Percentiles rank a stretch among this genome's conserved stretches.
phyloP scores from a whole-genome alignment of 2,329 filamentous ascomycete genomes.

The Aureobasidium lini region DNA sequence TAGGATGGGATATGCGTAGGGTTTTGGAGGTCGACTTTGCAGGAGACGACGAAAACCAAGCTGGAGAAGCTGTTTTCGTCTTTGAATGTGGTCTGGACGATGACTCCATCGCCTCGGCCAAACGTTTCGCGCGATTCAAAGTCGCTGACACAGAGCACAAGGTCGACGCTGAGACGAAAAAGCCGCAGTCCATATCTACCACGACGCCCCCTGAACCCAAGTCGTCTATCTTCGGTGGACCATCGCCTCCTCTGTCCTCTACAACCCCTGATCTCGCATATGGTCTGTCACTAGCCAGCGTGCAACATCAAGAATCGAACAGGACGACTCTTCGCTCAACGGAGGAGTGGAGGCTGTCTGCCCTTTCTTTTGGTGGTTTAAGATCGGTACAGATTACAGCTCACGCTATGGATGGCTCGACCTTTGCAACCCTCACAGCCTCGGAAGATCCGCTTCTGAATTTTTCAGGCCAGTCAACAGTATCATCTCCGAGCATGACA shows the following conservation, averaged over 20 bases:
- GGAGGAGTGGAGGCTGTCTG: constrained; percentile 61
- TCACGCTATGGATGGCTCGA: constrained; percentile 66
- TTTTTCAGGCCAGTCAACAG: constrained; percentile 47
- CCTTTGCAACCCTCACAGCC: constrained; percentile 60
- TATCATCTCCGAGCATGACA: constrained; percentile 48
- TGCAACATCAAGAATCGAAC: constrained; percentile 14
- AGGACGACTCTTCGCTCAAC: constrained; percentile 19
- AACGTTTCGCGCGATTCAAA: constrained; percentile 51
- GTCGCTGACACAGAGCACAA: constrained; percentile 21
- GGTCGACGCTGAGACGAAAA: neutral
- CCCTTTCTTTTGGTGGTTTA: constrained; percentile 54
- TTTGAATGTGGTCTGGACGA: constrained; percentile 65
- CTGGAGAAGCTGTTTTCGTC: constrained; percentile 70
- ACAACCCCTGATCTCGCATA: constrained; percentile 11
- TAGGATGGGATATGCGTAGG: constrained; percentile 88
- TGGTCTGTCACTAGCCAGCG: neutral
- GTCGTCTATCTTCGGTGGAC: constrained; percentile 46
- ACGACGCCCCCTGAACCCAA: constrained; percentile 2
- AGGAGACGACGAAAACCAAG: constrained; percentile 65
- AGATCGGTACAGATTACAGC: constrained; percentile 59
- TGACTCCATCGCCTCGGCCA: constrained; percentile 44
- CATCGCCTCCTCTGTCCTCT: constrained; percentile 30
- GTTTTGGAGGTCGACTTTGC: constrained; percentile 84
- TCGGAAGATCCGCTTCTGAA: constrained; percentile 70
- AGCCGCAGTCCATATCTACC: constrained; percentile 18